Base-by-base conservation (phyloP, 1,284 basidiomycete genomes). In the Papiliotrema fonsecae region DNA sequence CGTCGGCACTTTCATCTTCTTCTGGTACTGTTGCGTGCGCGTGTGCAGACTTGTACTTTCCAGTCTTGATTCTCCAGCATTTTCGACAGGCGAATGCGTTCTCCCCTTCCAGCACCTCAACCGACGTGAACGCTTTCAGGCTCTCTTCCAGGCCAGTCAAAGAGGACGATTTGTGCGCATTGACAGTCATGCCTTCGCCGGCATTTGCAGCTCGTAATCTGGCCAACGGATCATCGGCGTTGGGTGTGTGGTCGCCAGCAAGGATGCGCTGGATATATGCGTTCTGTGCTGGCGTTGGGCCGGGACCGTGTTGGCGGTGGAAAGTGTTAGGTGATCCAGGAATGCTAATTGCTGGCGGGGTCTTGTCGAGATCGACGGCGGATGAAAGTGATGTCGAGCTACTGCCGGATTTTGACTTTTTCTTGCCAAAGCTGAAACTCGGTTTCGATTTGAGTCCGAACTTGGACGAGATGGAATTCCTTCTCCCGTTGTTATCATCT, bases 31-130 rank as follows among this genome's bases (percentile, higher is more conserved):
- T 52, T 25, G 49, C 51, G 16, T 58, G 57, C 26, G 49, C 51
- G 16, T 58, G 57, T 10, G 52, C 37, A 7, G 34, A 47, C 22
- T 43, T 22, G 50, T 70, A 70, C 36, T 54, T 50, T 5, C 70
- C 70, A 26, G 60, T 61, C 54, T 72, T 71, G 58, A 70, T 58
- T 74, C 90, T 88, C 92, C 92, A 97, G 74, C 92, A 97, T 49
- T 86, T 80, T 59, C 87, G 80, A 70, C 92, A 97, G 0, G 90
- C 88, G 54, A 96, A 93, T 75, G 85, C 86, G 62, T 97, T 96
- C 58, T 94, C 90, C 1, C 89, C 90, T 57, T 96, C 88, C 26
- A 97, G 75, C 6, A 90, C 81, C 65, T 97, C 92, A 19, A 94
- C 90, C 3, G 84, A 78, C 0, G 90, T 96, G 70, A 97, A 97